phyloP scores from a whole-genome alignment of 1,284 basidiomycete species.

The Marasmius sp. region DNA sequence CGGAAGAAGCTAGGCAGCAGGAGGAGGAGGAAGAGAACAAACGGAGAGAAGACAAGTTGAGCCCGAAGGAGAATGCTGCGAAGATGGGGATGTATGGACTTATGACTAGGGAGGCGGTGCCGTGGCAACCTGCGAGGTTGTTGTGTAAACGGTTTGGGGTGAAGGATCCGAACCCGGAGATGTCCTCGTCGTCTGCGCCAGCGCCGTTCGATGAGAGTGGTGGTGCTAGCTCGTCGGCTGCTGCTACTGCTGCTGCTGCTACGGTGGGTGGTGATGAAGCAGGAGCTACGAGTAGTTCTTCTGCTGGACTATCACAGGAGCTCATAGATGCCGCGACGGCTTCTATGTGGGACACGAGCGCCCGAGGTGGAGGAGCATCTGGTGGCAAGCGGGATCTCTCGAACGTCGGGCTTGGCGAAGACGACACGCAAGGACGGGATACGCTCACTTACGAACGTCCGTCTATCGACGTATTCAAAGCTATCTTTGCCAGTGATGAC shows the following conservation, averaged over 20 bases:
- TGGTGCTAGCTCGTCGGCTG: too few species aligned
- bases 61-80: constrained; percentile 80
- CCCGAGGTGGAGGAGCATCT: constrained; percentile 15
- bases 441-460: constrained; percentile 87
- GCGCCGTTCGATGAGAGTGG: too few species aligned
- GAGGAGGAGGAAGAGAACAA: constrained; percentile 44
- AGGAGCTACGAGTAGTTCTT: neutral
- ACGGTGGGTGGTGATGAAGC: neutral
- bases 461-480: constrained; percentile 91
- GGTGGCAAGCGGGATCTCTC: constrained; percentile 53
- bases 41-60: constrained; percentile 51
- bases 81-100: constrained; percentile 85
- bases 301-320: constrained; percentile 18
- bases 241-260: too few species aligned
- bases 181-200: neutral
- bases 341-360: constrained; percentile 7
- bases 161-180: constrained; percentile 70
- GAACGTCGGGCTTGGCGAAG: constrained; percentile 86
- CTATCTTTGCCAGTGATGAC: constrained; percentile 89
- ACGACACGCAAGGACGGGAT: constrained; percentile 83
- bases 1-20: constrained; percentile 43
- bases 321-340: constrained; percentile 5
- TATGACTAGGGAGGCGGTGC: constrained; percentile 72
- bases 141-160: constrained; percentile 96
- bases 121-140: constrained; percentile 80